Evolutionary conservation across 345 rosid genomes (phyloP).

Genomic region (Hirschfeldia incana): DNA sequence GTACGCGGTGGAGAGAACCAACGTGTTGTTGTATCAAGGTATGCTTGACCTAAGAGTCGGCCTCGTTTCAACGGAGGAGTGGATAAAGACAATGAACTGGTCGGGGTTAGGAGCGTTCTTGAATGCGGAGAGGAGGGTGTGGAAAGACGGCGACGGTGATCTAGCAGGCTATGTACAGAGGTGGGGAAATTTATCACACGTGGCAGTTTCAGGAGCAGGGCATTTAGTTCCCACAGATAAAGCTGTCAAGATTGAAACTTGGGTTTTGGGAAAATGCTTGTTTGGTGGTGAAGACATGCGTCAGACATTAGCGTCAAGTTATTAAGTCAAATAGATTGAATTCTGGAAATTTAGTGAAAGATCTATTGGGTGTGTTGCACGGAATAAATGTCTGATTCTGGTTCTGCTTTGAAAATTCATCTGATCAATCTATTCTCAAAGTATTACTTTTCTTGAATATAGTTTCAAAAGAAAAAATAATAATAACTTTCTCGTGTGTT

Average conservation of each 20-base stretch:
- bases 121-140: constrained; percentile 57
- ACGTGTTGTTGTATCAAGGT: constrained; percentile 74
- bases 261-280: constrained; percentile 58
- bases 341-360: too few relatives aligned
- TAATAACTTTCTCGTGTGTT: too few relatives aligned
- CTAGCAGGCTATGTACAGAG: constrained; percentile 74
- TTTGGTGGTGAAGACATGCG: constrained; percentile 31
- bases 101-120: constrained; percentile 48
- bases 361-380: too few relatives aligned
- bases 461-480: too few relatives aligned
- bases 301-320: not conserved
- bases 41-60: constrained; percentile 62
- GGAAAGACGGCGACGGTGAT: constrained; percentile 58
- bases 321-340: not conserved
- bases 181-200: constrained; percentile 57
- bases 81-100: constrained; percentile 79
- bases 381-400: too few relatives aligned
- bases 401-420: too few relatives aligned
- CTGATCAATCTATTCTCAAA: too few relatives aligned
- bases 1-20: constrained; percentile 47
- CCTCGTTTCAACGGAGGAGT: constrained; percentile 69
- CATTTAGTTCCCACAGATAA: constrained; percentile 75
- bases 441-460: too few relatives aligned
- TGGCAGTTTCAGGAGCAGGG: constrained; percentile 62
- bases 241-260: constrained; percentile 61